These are phyloP conservation scores for Hyphopichia burtonii DNA, from an alignment of 1,139 yeast species.

Conservation along the genomic window DNA sequence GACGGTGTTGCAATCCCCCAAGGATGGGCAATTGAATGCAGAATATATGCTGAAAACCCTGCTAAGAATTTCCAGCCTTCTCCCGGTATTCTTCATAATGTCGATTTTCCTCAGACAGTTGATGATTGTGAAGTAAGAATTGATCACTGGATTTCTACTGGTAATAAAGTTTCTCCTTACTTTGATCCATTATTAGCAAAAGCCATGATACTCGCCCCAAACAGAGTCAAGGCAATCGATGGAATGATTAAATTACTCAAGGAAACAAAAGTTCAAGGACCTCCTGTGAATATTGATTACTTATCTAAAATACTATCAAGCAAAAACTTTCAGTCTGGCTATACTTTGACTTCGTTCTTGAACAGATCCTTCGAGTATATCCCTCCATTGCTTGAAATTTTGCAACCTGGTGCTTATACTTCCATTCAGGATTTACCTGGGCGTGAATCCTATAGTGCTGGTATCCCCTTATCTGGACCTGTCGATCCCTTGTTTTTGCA, in stretches of 20 bases:
- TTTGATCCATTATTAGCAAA: constrained; percentile 38
- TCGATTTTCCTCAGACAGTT: constrained; percentile 17
- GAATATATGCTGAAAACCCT: constrained; percentile 39
- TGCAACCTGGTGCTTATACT: constrained; percentile 31
- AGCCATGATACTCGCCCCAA: constrained; percentile 33
- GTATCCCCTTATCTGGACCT: constrained; percentile 34
- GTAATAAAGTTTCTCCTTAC: constrained; percentile 33
- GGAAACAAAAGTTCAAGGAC: constrained; percentile 25
- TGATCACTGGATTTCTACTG: constrained; percentile 37
- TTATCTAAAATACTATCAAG: constrained; percentile 21
- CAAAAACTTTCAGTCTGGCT: constrained; percentile 17
- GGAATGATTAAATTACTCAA: constrained; percentile 24
- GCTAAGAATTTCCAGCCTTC: constrained; percentile 33
- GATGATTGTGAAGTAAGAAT: constrained; percentile 20
- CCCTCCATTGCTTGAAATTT: constrained; percentile 27
- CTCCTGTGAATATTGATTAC: constrained; percentile 31
- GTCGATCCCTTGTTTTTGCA: constrained; percentile 28
- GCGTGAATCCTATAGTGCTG: constrained; percentile 21
- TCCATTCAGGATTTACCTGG: constrained; percentile 36
- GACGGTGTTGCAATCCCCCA: constrained; percentile 24
- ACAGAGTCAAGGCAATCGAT: constrained; percentile 18
- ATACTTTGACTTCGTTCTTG: constrained; percentile 27
- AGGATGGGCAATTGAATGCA: constrained; percentile 37
- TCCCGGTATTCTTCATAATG: constrained; percentile 33
- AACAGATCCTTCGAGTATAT: constrained; percentile 16